These are phyloP conservation scores for Yamadazyma paraphyllophila DNA, from an alignment of 805 yeast genomes.

Conservation along the genomic window DNA sequence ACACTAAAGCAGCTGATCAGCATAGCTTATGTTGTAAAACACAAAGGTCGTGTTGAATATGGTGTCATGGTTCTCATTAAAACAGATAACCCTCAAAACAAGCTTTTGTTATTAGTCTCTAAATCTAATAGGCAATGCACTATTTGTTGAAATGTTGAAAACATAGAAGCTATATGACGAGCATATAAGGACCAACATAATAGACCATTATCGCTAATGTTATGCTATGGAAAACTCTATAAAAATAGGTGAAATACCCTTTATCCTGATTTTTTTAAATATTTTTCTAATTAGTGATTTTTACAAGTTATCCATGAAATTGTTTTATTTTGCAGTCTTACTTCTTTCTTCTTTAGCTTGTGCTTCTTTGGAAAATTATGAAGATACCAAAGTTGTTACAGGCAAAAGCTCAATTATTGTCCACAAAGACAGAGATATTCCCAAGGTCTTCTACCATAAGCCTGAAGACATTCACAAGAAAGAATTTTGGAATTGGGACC, in stretches of 20 bases:
- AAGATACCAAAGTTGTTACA: not conserved
- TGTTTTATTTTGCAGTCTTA: not conserved
- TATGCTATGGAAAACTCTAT: too few relatives aligned
- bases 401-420: not conserved
- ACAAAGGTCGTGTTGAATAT: too few relatives aligned
- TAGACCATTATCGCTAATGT: too few relatives aligned
- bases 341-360: not conserved
- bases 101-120: too few relatives aligned
- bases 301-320: not conserved
- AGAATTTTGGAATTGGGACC: slow-evolving; percentile 8
- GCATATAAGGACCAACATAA: too few relatives aligned
- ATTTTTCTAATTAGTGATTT: not conserved
- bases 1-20: not conserved
- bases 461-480: slow-evolving; percentile 6
- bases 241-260: too few relatives aligned
- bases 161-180: too few relatives aligned
- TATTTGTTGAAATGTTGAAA: too few relatives aligned
- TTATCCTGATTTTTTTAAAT: not conserved
- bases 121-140: too few relatives aligned
- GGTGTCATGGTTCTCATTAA: too few relatives aligned
- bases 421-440: not conserved
- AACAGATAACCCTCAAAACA: too few relatives aligned
- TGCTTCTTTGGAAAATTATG: not conserved
- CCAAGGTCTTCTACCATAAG: not conserved
- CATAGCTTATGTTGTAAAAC: too few relatives aligned